phyloP scores from a whole-genome alignment of 768 basidiomycete genomes.

The Leccinellum luteum region DNA sequence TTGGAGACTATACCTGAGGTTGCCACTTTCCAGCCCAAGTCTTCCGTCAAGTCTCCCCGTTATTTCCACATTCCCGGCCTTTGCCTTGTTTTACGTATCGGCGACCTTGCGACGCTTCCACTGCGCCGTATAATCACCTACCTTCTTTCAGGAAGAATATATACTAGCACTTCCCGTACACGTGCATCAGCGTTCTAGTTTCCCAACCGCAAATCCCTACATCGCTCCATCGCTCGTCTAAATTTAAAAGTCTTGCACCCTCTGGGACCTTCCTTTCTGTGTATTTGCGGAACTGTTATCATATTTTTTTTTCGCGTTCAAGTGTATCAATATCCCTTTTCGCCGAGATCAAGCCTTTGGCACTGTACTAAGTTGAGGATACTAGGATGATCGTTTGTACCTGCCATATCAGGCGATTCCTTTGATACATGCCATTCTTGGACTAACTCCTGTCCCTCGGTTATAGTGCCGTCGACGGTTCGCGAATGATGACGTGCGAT shows the following conservation, averaged over 20 bases:
- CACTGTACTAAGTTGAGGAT: neutral
- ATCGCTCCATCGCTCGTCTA: neutral
- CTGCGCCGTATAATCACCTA: slow-evolving; percentile 23
- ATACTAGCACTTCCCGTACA: slow-evolving; percentile 14
- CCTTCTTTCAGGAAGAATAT: slow-evolving; percentile 25
- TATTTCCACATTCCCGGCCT: slow-evolving; percentile 28
- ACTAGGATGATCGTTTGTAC: no score
- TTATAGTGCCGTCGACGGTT: neutral
- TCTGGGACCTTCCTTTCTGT: slow-evolving; percentile 3
- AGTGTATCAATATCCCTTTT: slow-evolving; percentile 18
- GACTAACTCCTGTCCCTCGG: slow-evolving; percentile 15
- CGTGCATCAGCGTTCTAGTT: slow-evolving; percentile 15
- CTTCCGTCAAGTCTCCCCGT: slow-evolving; percentile 5
- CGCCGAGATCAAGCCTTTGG: neutral
- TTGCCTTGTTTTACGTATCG: slow-evolving; percentile 27
- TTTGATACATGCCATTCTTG: slow-evolving; percentile 27
- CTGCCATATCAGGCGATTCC: slow-evolving; percentile 29
- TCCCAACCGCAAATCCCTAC: neutral
- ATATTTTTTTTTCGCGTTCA: slow-evolving; percentile 3
- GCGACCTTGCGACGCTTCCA: slow-evolving; percentile 30
- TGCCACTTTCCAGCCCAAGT: slow-evolving; percentile 28
- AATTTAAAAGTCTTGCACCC: slow-evolving; percentile 8
- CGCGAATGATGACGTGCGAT: slow-evolving; percentile 5
- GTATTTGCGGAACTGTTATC: slow-evolving; percentile 11
- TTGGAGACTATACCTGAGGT: slow-evolving; percentile 41